Conservation (phyloP, 2,329 filamentous ascomycete species). For the Aspergillus uvarum region DNA sequence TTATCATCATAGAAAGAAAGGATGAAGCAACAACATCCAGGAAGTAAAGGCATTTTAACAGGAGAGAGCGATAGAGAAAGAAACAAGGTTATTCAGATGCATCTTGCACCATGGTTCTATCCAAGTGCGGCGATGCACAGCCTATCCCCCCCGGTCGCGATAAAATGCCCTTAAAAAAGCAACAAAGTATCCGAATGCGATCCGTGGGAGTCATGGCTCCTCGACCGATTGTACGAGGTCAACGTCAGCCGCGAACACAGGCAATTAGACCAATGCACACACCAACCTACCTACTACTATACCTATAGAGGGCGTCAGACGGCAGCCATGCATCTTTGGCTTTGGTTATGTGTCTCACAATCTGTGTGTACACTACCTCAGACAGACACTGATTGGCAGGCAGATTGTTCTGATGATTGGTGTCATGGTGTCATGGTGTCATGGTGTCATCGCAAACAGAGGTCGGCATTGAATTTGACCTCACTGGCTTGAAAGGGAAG, state of each 20-base stretch:
- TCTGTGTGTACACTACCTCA: not conserved
- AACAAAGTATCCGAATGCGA: not conserved
- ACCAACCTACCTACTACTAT: not conserved
- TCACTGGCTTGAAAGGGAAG: not conserved
- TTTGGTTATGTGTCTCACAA: not conserved
- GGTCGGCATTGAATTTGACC: not conserved
- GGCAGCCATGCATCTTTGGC: not conserved
- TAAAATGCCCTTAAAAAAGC: not conserved
- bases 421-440: not conserved
- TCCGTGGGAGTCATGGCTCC: not conserved
- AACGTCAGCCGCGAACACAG: not conserved
- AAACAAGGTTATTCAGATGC: not conserved
- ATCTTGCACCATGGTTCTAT: not conserved
- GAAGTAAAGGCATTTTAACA: not conserved
- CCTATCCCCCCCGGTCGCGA: not conserved
- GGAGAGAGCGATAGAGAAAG: not conserved
- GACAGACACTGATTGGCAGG: not conserved
- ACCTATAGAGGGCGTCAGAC: too few species aligned
- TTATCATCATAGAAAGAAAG: not conserved
- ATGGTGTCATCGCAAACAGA: not conserved
- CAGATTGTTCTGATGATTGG: not conserved
- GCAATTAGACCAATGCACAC: not conserved
- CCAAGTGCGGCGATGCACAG: not conserved
- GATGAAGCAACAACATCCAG: not conserved
- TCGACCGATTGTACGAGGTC: not conserved